These are phyloP conservation scores for Coprinopsis marcescibilis DNA, from an alignment of 768 basidiomycete genomes.

Conservation along the genomic window DNA sequence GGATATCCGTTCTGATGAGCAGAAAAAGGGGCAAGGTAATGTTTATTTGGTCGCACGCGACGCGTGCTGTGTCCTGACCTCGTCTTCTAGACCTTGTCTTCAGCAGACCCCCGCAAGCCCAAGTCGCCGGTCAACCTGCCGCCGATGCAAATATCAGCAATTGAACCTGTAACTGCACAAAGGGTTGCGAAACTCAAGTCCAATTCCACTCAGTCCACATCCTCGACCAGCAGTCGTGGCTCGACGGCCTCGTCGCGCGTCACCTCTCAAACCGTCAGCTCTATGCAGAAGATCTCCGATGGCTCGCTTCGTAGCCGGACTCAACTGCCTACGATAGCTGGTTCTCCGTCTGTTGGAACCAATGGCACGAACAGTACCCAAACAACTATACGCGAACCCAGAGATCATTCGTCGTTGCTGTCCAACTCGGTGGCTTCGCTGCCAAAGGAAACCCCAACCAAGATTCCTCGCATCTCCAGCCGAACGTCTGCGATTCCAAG, in stretches of 20 bases:
- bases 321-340: constrained; percentile 86
- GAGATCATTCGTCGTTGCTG: constrained; percentile 44
- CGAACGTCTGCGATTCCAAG: constrained; percentile 71
- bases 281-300: constrained; percentile 85
- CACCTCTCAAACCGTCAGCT: constrained; percentile 80
- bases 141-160: constrained; percentile 85
- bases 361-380: constrained; percentile 42
- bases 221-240: constrained; percentile 30
- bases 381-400: constrained; percentile 33
- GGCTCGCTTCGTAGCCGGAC: constrained; percentile 70
- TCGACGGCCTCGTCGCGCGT: constrained; percentile 55
- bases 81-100: constrained; percentile 68
- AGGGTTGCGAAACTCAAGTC: constrained; percentile 80
- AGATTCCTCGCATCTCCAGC: constrained; percentile 90
- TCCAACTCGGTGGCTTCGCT: constrained; percentile 46
- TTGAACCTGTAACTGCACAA: constrained; percentile 76
- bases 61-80: constrained; percentile 7
- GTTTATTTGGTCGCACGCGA: constrained; percentile 4
- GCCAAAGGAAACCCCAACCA: constrained; percentile 83
- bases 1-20: constrained; percentile 83
- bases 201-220: constrained; percentile 33
- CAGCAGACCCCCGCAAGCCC: constrained; percentile 71
- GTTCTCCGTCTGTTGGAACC: constrained; percentile 83
- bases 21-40: constrained; percentile 87
- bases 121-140: constrained; percentile 70